phyloP scores from a whole-genome alignment of 805 yeast genomes.

The Barnettozyma siamensis region DNA sequence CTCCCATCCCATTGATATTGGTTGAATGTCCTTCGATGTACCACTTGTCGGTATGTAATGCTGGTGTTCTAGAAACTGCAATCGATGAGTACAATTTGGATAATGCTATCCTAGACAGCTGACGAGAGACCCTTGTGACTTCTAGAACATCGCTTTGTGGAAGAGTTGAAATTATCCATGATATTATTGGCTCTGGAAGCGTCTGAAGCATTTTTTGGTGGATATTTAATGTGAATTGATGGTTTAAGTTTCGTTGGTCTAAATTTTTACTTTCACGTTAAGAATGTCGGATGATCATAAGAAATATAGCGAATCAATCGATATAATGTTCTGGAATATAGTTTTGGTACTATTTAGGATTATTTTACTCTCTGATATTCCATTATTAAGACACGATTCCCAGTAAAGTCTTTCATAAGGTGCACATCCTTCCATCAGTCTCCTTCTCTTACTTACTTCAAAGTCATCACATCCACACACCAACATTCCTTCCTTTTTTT shows the following conservation, averaged over 20 bases:
- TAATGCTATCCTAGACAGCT: slow-evolving; percentile 26
- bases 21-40: slow-evolving; percentile 33
- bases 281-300: too few relatives aligned
- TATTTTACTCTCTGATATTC: not conserved
- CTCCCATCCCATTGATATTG: slow-evolving; percentile 31
- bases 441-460: not conserved
- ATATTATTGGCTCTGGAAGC: not conserved
- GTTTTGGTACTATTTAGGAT: not conserved
- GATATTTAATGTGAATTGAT: too few relatives aligned
- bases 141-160: slow-evolving; percentile 10
- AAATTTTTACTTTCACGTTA: too few relatives aligned
- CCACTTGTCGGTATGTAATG: slow-evolving; percentile 24
- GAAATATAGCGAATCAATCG: too few relatives aligned
- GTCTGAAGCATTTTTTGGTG: not conserved
- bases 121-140: not conserved
- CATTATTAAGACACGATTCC: not conserved
- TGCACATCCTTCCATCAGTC: not conserved
- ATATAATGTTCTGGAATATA: too few relatives aligned
- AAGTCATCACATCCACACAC: not conserved
- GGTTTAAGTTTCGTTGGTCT: too few relatives aligned
- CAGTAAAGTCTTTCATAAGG: not conserved
- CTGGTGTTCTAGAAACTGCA: slow-evolving; percentile 31
- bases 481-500: not conserved
- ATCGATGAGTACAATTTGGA: slow-evolving; percentile 34
- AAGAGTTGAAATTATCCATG: not conserved